These are phyloP conservation scores for Myxozyma monticola DNA, from an alignment of 805 yeast species.

Conservation along the genomic window DNA sequence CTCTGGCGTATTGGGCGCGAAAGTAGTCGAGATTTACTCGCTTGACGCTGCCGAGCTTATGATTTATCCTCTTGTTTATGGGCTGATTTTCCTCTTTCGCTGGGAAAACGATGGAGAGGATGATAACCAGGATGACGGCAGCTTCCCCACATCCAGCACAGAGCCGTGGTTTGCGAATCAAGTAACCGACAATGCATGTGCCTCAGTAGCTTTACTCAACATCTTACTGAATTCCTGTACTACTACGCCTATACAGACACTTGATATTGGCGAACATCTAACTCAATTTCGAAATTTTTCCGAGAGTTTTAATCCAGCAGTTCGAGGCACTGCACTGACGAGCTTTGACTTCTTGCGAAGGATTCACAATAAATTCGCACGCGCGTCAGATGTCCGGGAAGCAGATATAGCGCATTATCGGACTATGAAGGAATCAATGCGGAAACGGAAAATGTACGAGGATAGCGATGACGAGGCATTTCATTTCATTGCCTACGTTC, in stretches of 20 bases:
- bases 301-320: conserved; percentile 12
- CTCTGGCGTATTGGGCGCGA: conserved; percentile 17
- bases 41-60: conserved; percentile 12
- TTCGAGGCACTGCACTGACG: conserved; percentile 22
- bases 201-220: conserved; percentile 23
- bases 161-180: conserved; percentile 27
- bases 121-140: not conserved
- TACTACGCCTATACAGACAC: not conserved
- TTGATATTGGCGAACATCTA: conserved; percentile 13
- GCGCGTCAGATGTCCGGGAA: conserved; percentile 17
- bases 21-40: conserved; percentile 19
- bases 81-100: conserved; percentile 22
- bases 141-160: not conserved
- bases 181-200: conserved; percentile 23
- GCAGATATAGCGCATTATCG: conserved; percentile 5
- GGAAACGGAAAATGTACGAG: not conserved
- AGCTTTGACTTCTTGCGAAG: conserved; percentile 15
- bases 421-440: not conserved
- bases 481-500: conserved; percentile 61
- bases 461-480: conserved; percentile 44
- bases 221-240: conserved; percentile 8
- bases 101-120: conserved; percentile 12
- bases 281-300: conserved; percentile 13
- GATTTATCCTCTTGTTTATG: not conserved
- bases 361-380: conserved; percentile 20